A percentile compares a stretch with the other conserved stretches of the same genome.
Conservation (phyloP, 1,284 basidiomycete species). For the Trametes polyzona region DNA sequence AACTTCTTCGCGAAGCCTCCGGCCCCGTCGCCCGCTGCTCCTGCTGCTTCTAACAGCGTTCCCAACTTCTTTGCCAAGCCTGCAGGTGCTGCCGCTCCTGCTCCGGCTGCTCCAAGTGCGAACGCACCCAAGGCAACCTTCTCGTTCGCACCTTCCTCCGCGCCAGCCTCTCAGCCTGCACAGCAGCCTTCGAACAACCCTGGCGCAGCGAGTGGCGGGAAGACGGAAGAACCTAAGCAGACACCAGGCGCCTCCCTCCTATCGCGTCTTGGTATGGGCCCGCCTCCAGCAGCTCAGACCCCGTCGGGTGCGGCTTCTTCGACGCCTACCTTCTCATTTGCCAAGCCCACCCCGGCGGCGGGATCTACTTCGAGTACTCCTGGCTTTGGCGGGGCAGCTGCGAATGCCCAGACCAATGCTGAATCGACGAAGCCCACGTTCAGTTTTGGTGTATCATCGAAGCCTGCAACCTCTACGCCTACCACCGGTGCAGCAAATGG, state of each 20-base stretch:
- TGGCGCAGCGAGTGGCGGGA: constrained; percentile 7
- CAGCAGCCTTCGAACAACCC: constrained; percentile 7
- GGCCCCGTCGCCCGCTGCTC: background rate
- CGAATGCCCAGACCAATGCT: background rate
- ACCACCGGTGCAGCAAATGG: constrained; percentile 7
- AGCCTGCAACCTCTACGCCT: constrained; percentile 7
- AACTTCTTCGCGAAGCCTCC: constrained; percentile 29
- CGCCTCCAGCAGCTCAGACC: constrained; percentile 13
- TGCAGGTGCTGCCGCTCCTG: background rate
- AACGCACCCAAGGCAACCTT: constrained; percentile 5
- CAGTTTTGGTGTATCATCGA: constrained; percentile 34
- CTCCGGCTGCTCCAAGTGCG: background rate
- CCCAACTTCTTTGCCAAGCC: constrained; percentile 32
- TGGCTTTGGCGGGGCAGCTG: background rate
- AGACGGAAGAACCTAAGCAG: constrained; percentile 20
- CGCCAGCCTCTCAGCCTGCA: background rate
- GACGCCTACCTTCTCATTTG: constrained; percentile 23
- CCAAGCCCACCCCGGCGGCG: constrained; percentile 15
- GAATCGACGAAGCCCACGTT: constrained; percentile 33
- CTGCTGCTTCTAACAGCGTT: constrained; percentile 14
- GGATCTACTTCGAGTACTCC: constrained; percentile 2
- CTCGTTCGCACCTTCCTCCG: constrained; percentile 1
- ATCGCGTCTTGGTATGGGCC: constrained; percentile 27
- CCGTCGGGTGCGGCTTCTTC: no score
- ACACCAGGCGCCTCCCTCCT: constrained; percentile 25